Evolutionary conservation across 768 basidiomycete species (phyloP).

Genomic region (Pleurotus tuber-regium): DNA sequence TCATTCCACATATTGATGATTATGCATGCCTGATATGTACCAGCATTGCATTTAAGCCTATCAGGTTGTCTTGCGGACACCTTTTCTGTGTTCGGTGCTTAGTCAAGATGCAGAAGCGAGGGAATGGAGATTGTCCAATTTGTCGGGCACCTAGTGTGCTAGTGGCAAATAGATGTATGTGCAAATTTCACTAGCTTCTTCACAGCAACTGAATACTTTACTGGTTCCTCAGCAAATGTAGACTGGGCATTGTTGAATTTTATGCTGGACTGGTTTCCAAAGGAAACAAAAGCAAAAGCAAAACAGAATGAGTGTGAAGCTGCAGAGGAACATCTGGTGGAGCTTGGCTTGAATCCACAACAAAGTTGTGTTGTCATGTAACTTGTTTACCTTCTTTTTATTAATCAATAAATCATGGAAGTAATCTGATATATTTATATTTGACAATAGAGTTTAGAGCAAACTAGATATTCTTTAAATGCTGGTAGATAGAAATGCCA

Average conservation of each 20-base stretch:
- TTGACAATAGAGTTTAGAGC: too few relatives aligned
- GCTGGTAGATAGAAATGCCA: too few relatives aligned
- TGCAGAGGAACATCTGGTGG: slow-evolving; percentile 61
- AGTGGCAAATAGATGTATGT: slow-evolving; percentile 71
- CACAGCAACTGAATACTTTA: neutral
- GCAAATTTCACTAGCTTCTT: neutral
- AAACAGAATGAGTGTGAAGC: slow-evolving; percentile 76
- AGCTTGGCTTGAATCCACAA: slow-evolving; percentile 57
- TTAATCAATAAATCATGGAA: too few relatives aligned
- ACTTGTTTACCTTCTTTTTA: too few relatives aligned
- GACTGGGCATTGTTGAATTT: slow-evolving; percentile 81
- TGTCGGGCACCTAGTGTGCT: slow-evolving; percentile 80
- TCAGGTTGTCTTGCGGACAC: slow-evolving; percentile 78
- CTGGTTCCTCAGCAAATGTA: slow-evolving; percentile 54
- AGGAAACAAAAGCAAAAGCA: slow-evolving; percentile 73
- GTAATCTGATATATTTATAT: too few relatives aligned
- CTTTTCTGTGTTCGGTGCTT: slow-evolving; percentile 78
- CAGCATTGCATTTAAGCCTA: slow-evolving; percentile 89
- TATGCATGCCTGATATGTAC: slow-evolving; percentile 89
- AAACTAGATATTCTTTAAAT: too few relatives aligned
- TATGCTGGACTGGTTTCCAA: slow-evolving; percentile 91
- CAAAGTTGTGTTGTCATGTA: slow-evolving; percentile 32
- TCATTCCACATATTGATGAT: slow-evolving; percentile 79
- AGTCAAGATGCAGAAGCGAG: slow-evolving; percentile 88
- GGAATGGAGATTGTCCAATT: slow-evolving; percentile 75